Conservation (phyloP, 352 stramenopile genomes). For the Globisporangium takayamanum region DNA sequence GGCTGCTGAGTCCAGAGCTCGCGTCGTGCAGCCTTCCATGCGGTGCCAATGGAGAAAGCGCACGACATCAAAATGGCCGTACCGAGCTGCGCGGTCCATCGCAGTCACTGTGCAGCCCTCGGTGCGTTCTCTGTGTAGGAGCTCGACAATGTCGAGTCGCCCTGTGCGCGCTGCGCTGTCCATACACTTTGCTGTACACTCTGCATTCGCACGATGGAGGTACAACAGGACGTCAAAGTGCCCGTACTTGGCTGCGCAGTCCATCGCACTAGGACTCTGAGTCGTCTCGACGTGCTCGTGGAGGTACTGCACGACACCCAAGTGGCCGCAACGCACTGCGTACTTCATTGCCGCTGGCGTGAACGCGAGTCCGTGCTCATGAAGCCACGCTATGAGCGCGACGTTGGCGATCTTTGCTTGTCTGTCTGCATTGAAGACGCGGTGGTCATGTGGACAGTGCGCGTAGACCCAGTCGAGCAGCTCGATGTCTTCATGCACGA, state of each 20-base stretch:
- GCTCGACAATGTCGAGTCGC: background rate
- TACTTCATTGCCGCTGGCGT: background rate
- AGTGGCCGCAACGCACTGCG: background rate
- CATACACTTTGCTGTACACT: background rate
- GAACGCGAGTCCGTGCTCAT: constrained; percentile 1
- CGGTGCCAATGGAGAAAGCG: background rate
- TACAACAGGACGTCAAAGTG: constrained; percentile 4
- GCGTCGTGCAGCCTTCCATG: background rate
- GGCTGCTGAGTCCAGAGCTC: constrained; percentile 1
- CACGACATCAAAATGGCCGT: background rate
- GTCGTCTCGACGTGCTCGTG: constrained; percentile 1
- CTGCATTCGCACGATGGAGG: background rate
- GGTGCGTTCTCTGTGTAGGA: constrained; percentile 1
- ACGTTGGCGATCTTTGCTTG: background rate
- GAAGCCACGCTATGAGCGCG: constrained; percentile 5
- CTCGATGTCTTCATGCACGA: background rate
- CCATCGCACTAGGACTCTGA: background rate
- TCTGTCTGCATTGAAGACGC: background rate
- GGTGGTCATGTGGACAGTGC: background rate
- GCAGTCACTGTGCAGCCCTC: background rate
- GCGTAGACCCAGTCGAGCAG: constrained; percentile 5
- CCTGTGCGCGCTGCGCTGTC: background rate
- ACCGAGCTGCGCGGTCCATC: background rate
- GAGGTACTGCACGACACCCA: constrained; percentile 4
- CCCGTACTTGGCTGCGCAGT: constrained; percentile 2